Evolutionary conservation across 163 green algal genomes (phyloP).

Genomic region (Prototheca wickerhamii): DNA sequence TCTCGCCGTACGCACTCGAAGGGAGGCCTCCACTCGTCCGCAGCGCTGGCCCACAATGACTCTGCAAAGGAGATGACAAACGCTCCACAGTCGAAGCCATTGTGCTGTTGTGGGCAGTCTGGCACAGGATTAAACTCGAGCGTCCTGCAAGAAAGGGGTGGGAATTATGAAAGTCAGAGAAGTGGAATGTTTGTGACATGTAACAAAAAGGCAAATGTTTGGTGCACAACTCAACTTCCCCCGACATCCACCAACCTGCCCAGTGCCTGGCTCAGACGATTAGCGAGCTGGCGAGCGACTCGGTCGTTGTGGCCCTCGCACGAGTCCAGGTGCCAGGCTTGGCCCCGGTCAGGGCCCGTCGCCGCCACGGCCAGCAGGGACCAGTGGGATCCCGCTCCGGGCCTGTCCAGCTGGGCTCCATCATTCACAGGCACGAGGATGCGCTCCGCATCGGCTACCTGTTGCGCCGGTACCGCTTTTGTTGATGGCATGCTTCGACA

Average conservation of each 20-base stretch:
- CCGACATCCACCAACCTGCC: neutral
- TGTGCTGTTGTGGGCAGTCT: slow-evolving; percentile 35
- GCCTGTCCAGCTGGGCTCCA: neutral
- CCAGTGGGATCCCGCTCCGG: neutral
- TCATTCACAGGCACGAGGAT: neutral
- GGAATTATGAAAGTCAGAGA: too few species aligned
- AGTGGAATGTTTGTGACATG: too few species aligned
- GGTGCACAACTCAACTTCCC: too few species aligned
- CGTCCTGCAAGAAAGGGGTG: too few species aligned
- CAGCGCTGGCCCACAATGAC: slow-evolving; percentile 7
- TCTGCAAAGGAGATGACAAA: slow-evolving; percentile 41
- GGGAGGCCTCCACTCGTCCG: neutral
- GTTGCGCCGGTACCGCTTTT: too few species aligned
- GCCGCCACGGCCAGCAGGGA: slow-evolving; percentile 2
- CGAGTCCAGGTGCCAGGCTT: neutral
- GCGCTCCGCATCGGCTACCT: neutral
- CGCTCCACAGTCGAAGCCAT: slow-evolving; percentile 53
- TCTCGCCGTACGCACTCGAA: neutral
- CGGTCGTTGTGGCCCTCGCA: neutral
- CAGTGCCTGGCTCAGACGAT: neutral
- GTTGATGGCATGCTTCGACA: too few species aligned
- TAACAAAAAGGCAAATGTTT: too few species aligned
- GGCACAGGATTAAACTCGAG: slow-evolving; percentile 11
- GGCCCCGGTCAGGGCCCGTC: neutral
- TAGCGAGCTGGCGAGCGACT: neutral